These are phyloP conservation scores for Fagus crenata DNA, from an alignment of 306 rosid species.

Conservation along the genomic window DNA sequence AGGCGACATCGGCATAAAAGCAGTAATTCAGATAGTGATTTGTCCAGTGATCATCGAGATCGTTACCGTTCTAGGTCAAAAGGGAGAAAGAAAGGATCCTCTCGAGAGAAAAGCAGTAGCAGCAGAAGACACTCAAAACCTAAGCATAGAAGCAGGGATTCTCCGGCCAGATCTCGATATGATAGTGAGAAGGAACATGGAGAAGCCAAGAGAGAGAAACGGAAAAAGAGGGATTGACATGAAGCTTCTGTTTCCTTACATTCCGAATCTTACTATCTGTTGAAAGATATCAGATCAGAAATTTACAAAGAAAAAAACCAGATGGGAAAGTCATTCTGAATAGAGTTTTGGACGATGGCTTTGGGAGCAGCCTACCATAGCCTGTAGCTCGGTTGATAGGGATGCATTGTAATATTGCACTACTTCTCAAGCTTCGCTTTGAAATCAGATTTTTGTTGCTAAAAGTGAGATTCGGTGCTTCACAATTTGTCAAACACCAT, in stretches of 20 bases:
- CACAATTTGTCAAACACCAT: background rate
- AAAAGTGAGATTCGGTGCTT: background rate
- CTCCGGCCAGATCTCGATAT: slow-evolving; percentile 51
- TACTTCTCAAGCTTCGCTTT: background rate
- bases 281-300: background rate
- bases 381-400: background rate
- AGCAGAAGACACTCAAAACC: slow-evolving; percentile 64
- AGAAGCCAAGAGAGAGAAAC: slow-evolving; percentile 55
- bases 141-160: slow-evolving; percentile 53
- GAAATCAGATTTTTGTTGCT: background rate
- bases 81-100: slow-evolving; percentile 55
- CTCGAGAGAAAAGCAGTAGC: slow-evolving; percentile 60
- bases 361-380: background rate
- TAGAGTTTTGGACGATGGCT: background rate
- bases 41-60: slow-evolving; percentile 48
- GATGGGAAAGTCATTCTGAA: slow-evolving; percentile 2
- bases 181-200: slow-evolving; percentile 44
- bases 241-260: slow-evolving; percentile 18
- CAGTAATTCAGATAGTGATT: slow-evolving; percentile 55
- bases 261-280: background rate
- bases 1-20: slow-evolving; percentile 51
- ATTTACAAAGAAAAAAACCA: background rate
- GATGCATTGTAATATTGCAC: background rate
- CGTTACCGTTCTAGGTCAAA: slow-evolving; percentile 54
- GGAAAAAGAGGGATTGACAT: slow-evolving; percentile 44